These are phyloP conservation scores for Tetrahymena malaccensis DNA, from an alignment of 73 alveolate genomes.

Conservation along the genomic window DNA sequence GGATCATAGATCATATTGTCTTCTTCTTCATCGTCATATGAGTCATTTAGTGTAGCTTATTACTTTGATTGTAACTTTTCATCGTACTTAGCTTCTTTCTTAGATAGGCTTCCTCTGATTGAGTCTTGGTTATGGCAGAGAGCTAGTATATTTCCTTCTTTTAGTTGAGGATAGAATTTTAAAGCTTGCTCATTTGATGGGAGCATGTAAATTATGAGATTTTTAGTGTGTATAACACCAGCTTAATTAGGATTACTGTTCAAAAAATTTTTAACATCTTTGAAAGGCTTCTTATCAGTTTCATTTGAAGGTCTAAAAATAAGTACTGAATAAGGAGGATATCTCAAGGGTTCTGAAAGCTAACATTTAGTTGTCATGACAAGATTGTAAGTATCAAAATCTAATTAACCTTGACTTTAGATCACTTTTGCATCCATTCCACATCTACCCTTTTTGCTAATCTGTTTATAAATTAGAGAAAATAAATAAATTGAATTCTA, in stretches of 20 bases:
- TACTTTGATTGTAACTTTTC: not conserved
- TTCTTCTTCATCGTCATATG: not conserved
- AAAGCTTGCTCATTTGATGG: not conserved
- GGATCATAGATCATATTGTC: not conserved
- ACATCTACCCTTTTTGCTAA: not conserved
- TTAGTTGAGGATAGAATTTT: not conserved
- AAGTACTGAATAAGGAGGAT: not conserved
- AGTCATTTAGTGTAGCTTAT: not conserved
- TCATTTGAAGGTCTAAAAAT: not conserved
- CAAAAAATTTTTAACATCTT: not conserved
- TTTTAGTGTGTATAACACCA: not conserved
- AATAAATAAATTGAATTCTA: no score
- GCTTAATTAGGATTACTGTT: not conserved
- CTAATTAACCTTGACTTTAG: not conserved
- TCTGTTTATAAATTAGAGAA: not conserved
- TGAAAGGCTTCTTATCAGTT: not conserved
- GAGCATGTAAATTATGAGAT: not conserved
- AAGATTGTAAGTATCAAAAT: not conserved
- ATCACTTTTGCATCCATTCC: not conserved
- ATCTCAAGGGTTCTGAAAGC: not conserved
- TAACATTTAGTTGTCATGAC: not conserved
- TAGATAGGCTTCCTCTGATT: not conserved
- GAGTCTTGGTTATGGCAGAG: not conserved
- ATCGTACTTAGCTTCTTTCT: not conserved
- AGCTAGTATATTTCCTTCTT: not conserved